Percentiles rank a stretch among this genome's conserved stretches.
Evolutionary conservation across 1,284 basidiomycete genomes (phyloP).

Genomic region (Malassezia slooffiae): DNA sequence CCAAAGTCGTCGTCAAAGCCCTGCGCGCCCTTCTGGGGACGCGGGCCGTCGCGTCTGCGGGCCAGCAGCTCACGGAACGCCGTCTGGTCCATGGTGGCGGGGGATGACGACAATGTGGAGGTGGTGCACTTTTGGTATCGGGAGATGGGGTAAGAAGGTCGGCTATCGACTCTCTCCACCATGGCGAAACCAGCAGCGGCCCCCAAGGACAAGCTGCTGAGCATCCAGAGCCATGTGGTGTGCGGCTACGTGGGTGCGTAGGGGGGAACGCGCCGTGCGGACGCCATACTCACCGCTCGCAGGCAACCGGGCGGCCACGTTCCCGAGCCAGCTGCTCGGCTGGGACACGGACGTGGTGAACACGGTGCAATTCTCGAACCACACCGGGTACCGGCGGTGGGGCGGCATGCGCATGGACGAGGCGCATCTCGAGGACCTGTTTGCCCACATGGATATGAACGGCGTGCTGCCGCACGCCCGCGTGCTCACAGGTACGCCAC

Average conservation of each 20-base stretch:
- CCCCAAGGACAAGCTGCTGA: slow-evolving; percentile 44
- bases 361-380: slow-evolving; percentile 71
- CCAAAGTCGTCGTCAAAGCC: slow-evolving; percentile 1
- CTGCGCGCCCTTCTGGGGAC: background rate
- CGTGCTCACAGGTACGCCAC: slow-evolving; percentile 30
- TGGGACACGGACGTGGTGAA: slow-evolving; percentile 95
- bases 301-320: slow-evolving; percentile 74
- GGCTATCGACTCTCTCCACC: background rate
- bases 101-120: too few species aligned
- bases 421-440: slow-evolving; percentile 45
- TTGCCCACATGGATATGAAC: slow-evolving; percentile 36
- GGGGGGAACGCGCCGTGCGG: background rate
- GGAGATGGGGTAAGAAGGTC: too few species aligned
- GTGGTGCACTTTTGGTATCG: too few species aligned
- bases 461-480: slow-evolving; percentile 32
- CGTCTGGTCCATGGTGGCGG: slow-evolving; percentile 28
- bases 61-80: slow-evolving; percentile 31
- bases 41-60: background rate
- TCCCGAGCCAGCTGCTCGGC: slow-evolving; percentile 85
- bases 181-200: too few species aligned
- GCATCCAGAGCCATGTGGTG: slow-evolving; percentile 81
- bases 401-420: slow-evolving; percentile 48
- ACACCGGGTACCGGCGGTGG: slow-evolving; percentile 60
- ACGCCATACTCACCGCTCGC: background rate
- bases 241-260: slow-evolving; percentile 86